Evolutionary conservation across 192 early-diverging fungal species (phyloP), one percentile per base, ranked within the genome.

Genomic region (Paraglomus brasilianum): DNA sequence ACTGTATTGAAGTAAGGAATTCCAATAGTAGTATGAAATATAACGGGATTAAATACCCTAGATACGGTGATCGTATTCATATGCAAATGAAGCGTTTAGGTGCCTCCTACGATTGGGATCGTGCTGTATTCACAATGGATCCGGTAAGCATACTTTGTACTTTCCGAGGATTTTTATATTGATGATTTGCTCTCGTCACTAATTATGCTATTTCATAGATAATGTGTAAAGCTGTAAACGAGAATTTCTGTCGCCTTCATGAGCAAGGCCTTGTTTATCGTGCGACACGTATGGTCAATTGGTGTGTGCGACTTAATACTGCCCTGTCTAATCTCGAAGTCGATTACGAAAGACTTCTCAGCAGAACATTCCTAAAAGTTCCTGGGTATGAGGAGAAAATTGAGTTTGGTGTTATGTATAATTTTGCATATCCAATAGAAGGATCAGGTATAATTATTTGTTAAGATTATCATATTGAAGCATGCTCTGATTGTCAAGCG

Each of bases 311-410:
- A 58, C 85, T 99, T 56, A 95, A 95, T 76, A 98, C 97, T 10
- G 91, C 96, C 8, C 79, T 99, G 46, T 99, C 97, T 60, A 98
- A 95, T 75, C 77, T 99, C 39, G 97, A 99, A 83, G 93, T 96
- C 49, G 95, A 99, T 39, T 91, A 92, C 79, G 86, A 87, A 75
- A 94, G 96, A 71, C 62, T 99, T 45, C 61, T 87, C 56, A 94
- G 94, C 60, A 83, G 91, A 53, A 97, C 92, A 13, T 74, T 96
- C 64, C 70, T 95, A 83, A 80, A 69, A 65, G 92, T 98, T 8
- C 93, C 96, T 9, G 97, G 97, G 58, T 97, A 99, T 71, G 86
- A 91, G 53, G 93, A 96, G 75, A 93, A 95, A 81, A 95, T 98
- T 74, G 95, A 99, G 83, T 99, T 99, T 86, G 97, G 97, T 77